phyloP scores from a whole-genome alignment of 192 early-diverging fungal genomes.

The Coemansia asiatica region DNA sequence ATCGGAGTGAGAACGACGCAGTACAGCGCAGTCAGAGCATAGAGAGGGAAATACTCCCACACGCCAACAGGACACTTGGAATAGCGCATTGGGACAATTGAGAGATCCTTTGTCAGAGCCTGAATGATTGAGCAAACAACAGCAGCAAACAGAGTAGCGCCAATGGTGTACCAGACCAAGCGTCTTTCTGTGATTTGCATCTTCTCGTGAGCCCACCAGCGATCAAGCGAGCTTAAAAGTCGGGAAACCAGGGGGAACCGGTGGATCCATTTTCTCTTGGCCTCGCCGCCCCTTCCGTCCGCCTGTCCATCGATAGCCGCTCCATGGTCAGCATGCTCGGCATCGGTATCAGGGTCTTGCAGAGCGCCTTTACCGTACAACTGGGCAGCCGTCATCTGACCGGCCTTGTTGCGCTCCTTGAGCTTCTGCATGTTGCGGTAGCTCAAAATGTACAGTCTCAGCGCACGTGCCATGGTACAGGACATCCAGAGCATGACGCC shows the following conservation, averaged over 20 bases:
- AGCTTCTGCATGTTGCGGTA: constrained; percentile 53
- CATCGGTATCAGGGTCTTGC: constrained; percentile 25
- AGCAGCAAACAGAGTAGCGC: constrained; percentile 34
- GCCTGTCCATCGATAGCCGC: not conserved
- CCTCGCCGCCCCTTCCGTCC: not conserved
- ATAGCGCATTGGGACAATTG: constrained; percentile 46
- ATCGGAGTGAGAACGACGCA: constrained; percentile 45
- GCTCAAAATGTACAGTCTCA: constrained; percentile 54
- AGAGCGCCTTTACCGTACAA: constrained; percentile 47
- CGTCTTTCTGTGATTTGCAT: constrained; percentile 51
- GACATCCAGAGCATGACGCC: constrained; percentile 57
- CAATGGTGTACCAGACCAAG: constrained; percentile 45
- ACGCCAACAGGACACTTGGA: constrained; percentile 49
- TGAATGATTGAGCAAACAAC: constrained; percentile 48
- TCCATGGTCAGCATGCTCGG: constrained; percentile 5
- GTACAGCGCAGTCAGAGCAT: constrained; percentile 46
- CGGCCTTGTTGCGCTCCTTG: constrained; percentile 50
- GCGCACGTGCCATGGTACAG: constrained; percentile 52
- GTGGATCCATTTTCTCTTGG: not conserved
- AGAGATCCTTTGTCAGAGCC: constrained; percentile 45
- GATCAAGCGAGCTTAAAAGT: constrained; percentile 1
- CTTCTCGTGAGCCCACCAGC: constrained; percentile 43
- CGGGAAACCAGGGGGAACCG: not conserved
- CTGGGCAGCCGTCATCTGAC: constrained; percentile 54
- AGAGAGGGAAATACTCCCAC: constrained; percentile 57